Evolutionary conservation across 2,329 filamentous ascomycete genomes (phyloP).

Genomic region (Pseudocercospora fuligena): DNA sequence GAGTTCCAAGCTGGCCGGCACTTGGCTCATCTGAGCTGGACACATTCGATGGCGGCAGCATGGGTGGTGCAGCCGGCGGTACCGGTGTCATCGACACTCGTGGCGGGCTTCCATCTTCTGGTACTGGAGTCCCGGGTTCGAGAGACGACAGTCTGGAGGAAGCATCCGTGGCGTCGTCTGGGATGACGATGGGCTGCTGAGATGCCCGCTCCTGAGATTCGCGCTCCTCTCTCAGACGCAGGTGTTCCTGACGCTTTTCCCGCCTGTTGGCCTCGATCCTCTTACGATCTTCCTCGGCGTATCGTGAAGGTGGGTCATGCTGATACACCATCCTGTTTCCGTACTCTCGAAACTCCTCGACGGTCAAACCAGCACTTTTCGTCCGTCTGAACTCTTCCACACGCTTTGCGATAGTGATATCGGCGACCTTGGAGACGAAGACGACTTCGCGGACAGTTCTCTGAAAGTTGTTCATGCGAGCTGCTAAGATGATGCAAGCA

Average conservation of each 20-base stretch:
- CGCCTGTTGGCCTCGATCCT: conserved; percentile 43
- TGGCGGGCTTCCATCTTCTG: not conserved
- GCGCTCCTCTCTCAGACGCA: conserved; percentile 20
- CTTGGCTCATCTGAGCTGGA: not conserved
- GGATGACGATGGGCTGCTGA: conserved; percentile 20
- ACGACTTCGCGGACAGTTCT: conserved; percentile 92
- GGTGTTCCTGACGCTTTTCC: conserved; percentile 34
- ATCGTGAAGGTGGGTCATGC: conserved; percentile 84
- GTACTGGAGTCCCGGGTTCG: conserved; percentile 21
- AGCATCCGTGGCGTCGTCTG: conserved; percentile 27
- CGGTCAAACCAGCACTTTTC: conserved; percentile 80
- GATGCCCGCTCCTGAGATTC: conserved; percentile 23
- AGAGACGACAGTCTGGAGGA: conserved; percentile 32
- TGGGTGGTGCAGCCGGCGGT: not conserved
- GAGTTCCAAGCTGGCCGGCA: conserved; percentile 7
- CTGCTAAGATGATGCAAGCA: conserved; percentile 90
- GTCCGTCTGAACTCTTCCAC: conserved; percentile 90
- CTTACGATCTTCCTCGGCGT: conserved; percentile 62
- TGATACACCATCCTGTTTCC: conserved; percentile 70
- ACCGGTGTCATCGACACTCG: not conserved
- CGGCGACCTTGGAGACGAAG: conserved; percentile 97
- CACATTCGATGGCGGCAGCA: not conserved
- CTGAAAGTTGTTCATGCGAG: conserved; percentile 97
- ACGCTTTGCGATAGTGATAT: conserved; percentile 88
- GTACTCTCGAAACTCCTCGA: conserved; percentile 79